Percentiles rank a stretch among this genome's conserved stretches.
These are phyloP conservation scores for Pichia sp. DNA, from an alignment of 1,139 yeast genomes.

Conservation along the genomic window DNA sequence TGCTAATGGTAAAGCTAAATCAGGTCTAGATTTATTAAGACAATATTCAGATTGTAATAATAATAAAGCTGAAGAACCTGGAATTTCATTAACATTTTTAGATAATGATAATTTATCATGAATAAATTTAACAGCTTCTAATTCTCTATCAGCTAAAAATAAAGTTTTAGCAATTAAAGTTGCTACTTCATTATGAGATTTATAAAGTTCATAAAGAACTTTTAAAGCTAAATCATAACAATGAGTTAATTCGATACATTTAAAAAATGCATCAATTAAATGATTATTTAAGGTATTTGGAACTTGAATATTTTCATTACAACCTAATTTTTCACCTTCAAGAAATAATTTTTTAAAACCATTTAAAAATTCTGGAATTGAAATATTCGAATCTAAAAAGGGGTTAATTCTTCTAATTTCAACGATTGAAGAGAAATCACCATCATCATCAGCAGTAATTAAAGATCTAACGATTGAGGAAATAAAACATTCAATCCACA, in stretches of 20 bases:
- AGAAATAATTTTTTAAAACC: slow-evolving; percentile 47
- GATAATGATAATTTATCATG: slow-evolving; percentile 36
- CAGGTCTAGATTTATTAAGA: slow-evolving; percentile 43
- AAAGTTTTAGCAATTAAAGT: slow-evolving; percentile 43
- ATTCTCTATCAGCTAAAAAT: slow-evolving; percentile 45
- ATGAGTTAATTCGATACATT: slow-evolving; percentile 44
- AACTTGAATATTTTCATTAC: slow-evolving; percentile 56
- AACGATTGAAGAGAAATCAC: slow-evolving; percentile 49
- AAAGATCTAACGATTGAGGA: slow-evolving; percentile 48
- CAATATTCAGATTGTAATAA: slow-evolving; percentile 49
- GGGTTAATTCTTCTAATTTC: slow-evolving; percentile 67
- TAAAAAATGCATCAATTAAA: slow-evolving; percentile 48
- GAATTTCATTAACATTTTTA: slow-evolving; percentile 24
- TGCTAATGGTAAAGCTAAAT: slow-evolving; percentile 49
- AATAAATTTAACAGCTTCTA: slow-evolving; percentile 45
- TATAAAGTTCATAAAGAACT: slow-evolving; percentile 37
- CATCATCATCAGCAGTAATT: slow-evolving; percentile 60
- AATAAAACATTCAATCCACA: slow-evolving; percentile 69
- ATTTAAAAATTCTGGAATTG: slow-evolving; percentile 40
- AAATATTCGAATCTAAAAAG: slow-evolving; percentile 39
- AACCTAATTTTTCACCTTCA: slow-evolving; percentile 53
- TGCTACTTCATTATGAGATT: slow-evolving; percentile 39
- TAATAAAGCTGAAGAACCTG: slow-evolving; percentile 44
- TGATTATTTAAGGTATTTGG: slow-evolving; percentile 48
- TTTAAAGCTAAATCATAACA: slow-evolving; percentile 41